phyloP scores from a whole-genome alignment of 108 stramenopile species.

The Stephanodiscus minutulus region DNA sequence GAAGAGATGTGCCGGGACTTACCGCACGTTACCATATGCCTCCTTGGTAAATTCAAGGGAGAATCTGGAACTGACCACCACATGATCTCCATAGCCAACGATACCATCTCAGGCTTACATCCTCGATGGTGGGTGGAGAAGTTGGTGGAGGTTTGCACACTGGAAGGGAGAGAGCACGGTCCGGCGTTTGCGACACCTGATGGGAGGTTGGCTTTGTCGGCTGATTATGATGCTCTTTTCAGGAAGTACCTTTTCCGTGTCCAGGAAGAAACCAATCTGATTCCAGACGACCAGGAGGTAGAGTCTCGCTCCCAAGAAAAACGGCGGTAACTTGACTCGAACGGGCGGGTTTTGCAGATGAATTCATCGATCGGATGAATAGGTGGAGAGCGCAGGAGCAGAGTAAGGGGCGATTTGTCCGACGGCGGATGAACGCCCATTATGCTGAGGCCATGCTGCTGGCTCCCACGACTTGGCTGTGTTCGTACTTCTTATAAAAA shows the following conservation, averaged over 20 bases:
- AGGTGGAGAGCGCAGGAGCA: neutral
- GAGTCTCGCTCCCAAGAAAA: neutral
- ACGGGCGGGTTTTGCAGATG: neutral
- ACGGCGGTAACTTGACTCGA: neutral
- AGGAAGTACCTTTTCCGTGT: neutral
- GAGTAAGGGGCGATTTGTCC: neutral
- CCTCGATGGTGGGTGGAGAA: conserved; percentile 2
- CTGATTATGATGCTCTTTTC: conserved; percentile 17
- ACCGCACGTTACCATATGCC: conserved; percentile 13
- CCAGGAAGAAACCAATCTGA: neutral
- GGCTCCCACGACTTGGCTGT: conserved; percentile 9
- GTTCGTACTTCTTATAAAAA: neutral
- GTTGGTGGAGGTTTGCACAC: neutral
- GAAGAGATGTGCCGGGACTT: conserved; percentile 1
- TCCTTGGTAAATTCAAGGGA: conserved; percentile 37
- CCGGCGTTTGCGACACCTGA: conserved; percentile 4
- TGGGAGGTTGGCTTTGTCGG: neutral
- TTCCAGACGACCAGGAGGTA: conserved; percentile 7
- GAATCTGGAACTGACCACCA: conserved; percentile 11
- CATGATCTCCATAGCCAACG: neutral
- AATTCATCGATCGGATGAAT: too few relatives aligned
- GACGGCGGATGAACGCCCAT: conserved; percentile 5
- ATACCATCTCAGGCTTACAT: neutral
- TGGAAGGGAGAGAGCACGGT: conserved; percentile 1
- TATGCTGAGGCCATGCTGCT: conserved; percentile 9